Evolutionary conservation across 495 filamentous ascomycete genomes (phyloP).

Genomic region (Hypoxylon fuscum): DNA sequence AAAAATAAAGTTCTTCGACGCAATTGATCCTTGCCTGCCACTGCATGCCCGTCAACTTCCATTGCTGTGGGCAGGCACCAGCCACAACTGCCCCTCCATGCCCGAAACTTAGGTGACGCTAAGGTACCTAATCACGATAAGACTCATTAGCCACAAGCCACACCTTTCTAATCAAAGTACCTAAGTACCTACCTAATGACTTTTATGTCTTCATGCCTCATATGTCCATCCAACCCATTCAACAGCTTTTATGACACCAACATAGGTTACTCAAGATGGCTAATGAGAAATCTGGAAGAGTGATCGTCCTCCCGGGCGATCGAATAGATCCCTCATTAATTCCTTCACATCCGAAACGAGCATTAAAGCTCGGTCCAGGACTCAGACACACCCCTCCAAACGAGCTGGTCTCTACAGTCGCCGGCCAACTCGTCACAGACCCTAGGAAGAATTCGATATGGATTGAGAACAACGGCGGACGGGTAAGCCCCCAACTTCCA

Average conservation of each 20-base stretch:
- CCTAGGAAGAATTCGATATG: slow-evolving; percentile 80
- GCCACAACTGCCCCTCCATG: slow-evolving; percentile 44
- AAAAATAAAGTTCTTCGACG: slow-evolving; percentile 24
- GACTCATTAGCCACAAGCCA: slow-evolving; percentile 21
- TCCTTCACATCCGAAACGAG: slow-evolving; percentile 67
- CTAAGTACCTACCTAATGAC: background rate
- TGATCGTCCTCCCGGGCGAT: slow-evolving; percentile 83
- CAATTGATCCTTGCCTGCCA: slow-evolving; percentile 16
- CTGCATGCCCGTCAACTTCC: slow-evolving; percentile 3
- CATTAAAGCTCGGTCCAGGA: slow-evolving; percentile 86
- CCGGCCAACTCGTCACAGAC: slow-evolving; percentile 82
- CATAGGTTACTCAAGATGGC: slow-evolving; percentile 52
- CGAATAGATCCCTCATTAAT: slow-evolving; percentile 69
- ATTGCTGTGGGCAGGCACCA: slow-evolving; percentile 6
- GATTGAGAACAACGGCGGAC: slow-evolving; percentile 73
- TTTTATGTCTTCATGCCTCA: slow-evolving; percentile 12
- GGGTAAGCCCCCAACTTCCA: slow-evolving; percentile 54
- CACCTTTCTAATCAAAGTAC: slow-evolving; percentile 4
- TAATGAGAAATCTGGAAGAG: slow-evolving; percentile 46
- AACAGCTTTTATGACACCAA: slow-evolving; percentile 12
- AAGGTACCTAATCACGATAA: background rate
- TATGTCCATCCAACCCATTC: slow-evolving; percentile 21
- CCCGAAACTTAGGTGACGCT: background rate
- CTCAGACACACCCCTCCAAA: slow-evolving; percentile 76
- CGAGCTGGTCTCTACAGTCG: slow-evolving; percentile 75